phyloP scores from a whole-genome alignment of 108 stramenopile species.

The Fragilaria crotonensis region DNA sequence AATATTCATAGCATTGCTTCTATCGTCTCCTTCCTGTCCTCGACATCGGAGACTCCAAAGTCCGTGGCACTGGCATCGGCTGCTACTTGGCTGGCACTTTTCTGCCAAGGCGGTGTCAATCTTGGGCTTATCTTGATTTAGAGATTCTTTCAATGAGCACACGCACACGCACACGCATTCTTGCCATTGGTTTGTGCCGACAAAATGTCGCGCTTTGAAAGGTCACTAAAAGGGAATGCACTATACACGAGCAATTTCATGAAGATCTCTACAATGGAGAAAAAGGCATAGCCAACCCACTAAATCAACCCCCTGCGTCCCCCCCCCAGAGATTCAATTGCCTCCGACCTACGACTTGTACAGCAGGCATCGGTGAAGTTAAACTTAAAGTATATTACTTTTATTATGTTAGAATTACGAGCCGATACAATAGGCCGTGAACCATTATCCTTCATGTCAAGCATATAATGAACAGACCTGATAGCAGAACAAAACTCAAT shows the following conservation, averaged over 20 bases:
- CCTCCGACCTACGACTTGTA: no score
- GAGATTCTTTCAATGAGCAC: conserved; percentile 74
- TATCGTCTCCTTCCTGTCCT: no score
- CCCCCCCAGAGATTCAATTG: conserved; percentile 65
- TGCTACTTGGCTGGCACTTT: conserved; percentile 15
- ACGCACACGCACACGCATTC: conserved; percentile 85
- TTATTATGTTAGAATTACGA: no score
- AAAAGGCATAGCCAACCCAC: conserved; percentile 92
- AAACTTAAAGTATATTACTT: no score
- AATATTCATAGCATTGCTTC: no score
- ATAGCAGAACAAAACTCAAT: no score
- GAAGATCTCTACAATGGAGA: conserved; percentile 87
- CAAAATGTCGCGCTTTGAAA: conserved; percentile 90
- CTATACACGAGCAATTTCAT: conserved; percentile 68
- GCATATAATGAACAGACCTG: no score
- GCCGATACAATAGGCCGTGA: no score
- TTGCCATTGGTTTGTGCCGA: conserved; percentile 86
- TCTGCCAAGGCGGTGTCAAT: conserved; percentile 79
- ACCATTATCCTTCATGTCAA: no score
- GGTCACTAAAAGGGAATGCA: conserved; percentile 95
- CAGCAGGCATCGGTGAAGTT: no score
- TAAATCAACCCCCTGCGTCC: conserved; percentile 92
- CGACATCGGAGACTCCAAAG: no score
- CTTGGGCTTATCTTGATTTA: conserved; percentile 69
- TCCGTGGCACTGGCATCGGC: conserved; percentile 10